phyloP scores from a whole-genome alignment of 345 rosid genomes.

The Passiflora organensis region DNA sequence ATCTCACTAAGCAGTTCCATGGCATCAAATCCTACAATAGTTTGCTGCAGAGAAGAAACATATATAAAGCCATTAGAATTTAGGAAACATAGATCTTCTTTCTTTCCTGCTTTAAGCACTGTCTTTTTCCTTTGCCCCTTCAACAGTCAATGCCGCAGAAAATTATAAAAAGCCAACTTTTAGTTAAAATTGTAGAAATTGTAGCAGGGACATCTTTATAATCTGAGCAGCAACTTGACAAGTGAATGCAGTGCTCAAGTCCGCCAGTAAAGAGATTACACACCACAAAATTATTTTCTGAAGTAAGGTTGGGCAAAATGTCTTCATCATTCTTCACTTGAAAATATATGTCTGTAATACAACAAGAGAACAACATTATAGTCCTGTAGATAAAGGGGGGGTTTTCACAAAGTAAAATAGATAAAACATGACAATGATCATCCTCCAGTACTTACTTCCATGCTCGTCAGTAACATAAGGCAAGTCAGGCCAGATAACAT shows the following conservation, averaged over 20 bases:
- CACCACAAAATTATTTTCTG: slow-evolving; percentile 77
- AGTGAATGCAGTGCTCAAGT: neutral
- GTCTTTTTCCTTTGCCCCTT: neutral
- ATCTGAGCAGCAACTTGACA: neutral
- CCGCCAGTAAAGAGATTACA: slow-evolving; percentile 18
- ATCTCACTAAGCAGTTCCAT: slow-evolving; percentile 70
- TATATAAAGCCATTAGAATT: slow-evolving; percentile 2
- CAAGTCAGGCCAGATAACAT: slow-evolving; percentile 79
- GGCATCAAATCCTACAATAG: slow-evolving; percentile 76
- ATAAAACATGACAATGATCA: slow-evolving; percentile 7
- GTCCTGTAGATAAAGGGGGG: slow-evolving; percentile 1
- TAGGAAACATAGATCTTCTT: neutral
- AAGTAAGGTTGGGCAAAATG: slow-evolving; percentile 53
- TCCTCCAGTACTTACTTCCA: slow-evolving; percentile 57
- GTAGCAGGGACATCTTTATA: neutral
- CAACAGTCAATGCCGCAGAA: neutral
- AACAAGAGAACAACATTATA: too few species aligned
- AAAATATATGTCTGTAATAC: slow-evolving; percentile 67
- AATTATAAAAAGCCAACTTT: neutral
- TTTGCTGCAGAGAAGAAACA: slow-evolving; percentile 64
- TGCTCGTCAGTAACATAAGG: slow-evolving; percentile 75
- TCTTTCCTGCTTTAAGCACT: neutral
- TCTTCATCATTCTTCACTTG: slow-evolving; percentile 85
- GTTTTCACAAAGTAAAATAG: slow-evolving; percentile 7
- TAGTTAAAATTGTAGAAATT: neutral